Percentiles rank a stretch among this genome's conserved stretches.
Evolutionary conservation across 2,329 filamentous ascomycete species (phyloP).

Genomic region (Lasiodiplodia sp.): DNA sequence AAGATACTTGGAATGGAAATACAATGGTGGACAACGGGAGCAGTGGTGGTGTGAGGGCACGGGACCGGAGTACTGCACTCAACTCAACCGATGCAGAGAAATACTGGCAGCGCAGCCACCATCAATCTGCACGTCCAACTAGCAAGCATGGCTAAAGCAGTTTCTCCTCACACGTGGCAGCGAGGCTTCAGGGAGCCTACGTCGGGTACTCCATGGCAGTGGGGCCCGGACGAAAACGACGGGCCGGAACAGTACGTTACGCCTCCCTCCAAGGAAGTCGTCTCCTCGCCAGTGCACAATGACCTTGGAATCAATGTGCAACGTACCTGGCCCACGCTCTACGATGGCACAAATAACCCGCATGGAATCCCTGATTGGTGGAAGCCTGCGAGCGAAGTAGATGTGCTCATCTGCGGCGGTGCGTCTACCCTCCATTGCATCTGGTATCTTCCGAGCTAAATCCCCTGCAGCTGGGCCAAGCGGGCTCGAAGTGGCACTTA

Average conservation of each 20-base stretch:
- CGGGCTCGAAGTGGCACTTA: conserved; percentile 42
- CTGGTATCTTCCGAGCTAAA: conserved; percentile 20
- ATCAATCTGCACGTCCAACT: not conserved
- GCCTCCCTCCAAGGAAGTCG: conserved; percentile 2
- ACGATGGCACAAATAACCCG: conserved; percentile 41
- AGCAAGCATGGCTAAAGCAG: conserved; percentile 18
- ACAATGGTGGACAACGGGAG: too few relatives aligned
- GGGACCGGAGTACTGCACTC: conserved; percentile 2
- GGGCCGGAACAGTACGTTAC: conserved; percentile 13
- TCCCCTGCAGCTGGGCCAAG: conserved; percentile 39
- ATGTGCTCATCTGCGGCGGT: conserved; percentile 48
- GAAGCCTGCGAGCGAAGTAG: conserved; percentile 40
- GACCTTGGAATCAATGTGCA: conserved; percentile 39
- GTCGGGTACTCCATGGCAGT: conserved; percentile 3
- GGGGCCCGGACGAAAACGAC: not conserved
- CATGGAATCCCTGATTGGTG: conserved; percentile 40
- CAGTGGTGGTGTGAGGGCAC: not conserved
- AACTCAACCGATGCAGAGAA: not conserved
- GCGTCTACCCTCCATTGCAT: conserved; percentile 9
- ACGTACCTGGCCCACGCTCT: conserved; percentile 42
- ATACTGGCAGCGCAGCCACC: not conserved
- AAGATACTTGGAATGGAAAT: not conserved
- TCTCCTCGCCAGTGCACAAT: conserved; percentile 34
- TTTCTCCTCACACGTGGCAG: conserved; percentile 20
- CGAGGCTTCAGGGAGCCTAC: conserved; percentile 15